Base-by-base conservation (phyloP, 306 rosid species). In the Abrus precatorius region DNA sequence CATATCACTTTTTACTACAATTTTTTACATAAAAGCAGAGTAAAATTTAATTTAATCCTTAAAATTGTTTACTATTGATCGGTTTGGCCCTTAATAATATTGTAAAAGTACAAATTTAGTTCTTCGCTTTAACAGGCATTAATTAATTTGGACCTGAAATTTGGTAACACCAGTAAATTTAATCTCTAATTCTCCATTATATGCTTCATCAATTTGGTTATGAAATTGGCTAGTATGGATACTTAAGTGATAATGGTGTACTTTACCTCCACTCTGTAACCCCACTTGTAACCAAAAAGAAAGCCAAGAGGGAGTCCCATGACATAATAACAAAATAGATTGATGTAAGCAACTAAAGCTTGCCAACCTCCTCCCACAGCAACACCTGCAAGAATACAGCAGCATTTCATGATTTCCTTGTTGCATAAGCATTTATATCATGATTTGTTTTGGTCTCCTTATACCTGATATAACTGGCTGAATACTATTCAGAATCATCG, bases 291-390 rank as follows among this genome's bases (percentile, higher is more conserved):
- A 54, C 98, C 98, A 36, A 94, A 96, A 75, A 88, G 36, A 77
- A 94, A 91, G 8, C 98, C 98, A 76, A 94, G 84, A 56, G 98
- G 98, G 36, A 94, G 95, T 36, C 98, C 98, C 41, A 94, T 29
- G 36, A 91, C 0, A 48, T 94, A 94, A 85, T 94, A 94, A 78
- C 97, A 89, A 81, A 94, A 88, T 75, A 94, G 77, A 83, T 94
- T 94, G 72, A 94, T 91, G 67, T 91, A 94, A 80, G 98, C 98
- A 64, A 94, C 98, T 77, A 94, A 81, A 59, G 89, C 97, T 76
- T 94, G 98, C 98, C 98, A 94, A 4, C 98, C 97, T 85, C 98
- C 98, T 88, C 98, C 98, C 38, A 94, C 91, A 50, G 98, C 98
- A 74, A 94, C 97, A 64, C 98, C 98, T 94, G 87, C 54, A 84